Evolutionary conservation across 441 rosid species (phyloP).

Genomic region (Arabidopsis hybrid): DNA sequence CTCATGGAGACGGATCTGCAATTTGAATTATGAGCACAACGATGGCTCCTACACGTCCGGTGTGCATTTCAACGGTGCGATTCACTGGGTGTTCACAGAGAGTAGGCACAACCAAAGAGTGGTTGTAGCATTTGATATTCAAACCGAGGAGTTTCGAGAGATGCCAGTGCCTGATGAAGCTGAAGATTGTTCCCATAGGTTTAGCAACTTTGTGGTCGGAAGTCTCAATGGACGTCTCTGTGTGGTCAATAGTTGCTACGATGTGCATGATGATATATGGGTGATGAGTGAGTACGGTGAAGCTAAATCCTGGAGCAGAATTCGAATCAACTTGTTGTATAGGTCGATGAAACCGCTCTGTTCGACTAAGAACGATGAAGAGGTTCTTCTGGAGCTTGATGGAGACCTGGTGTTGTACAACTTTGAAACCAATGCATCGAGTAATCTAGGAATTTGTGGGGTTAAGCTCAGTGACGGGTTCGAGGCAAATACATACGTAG

Average conservation of each 20-base stretch:
- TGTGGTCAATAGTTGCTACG: conserved; percentile 38
- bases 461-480: conserved; percentile 45
- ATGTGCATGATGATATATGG: conserved; percentile 53
- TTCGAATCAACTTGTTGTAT: conserved; percentile 42
- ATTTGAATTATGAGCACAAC: conserved; percentile 36
- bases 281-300: conserved; percentile 50
- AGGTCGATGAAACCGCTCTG: conserved; percentile 51
- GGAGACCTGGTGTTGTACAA: conserved; percentile 52
- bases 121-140: conserved; percentile 48
- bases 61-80: conserved; percentile 47
- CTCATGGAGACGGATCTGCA: conserved; percentile 47
- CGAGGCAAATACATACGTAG: conserved; percentile 52
- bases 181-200: conserved; percentile 39
- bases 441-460: conserved; percentile 42
- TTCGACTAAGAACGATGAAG: conserved; percentile 37
- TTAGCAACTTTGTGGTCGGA: conserved; percentile 44
- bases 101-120: conserved; percentile 18
- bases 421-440: conserved; percentile 33
- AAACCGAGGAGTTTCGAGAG: conserved; percentile 43
- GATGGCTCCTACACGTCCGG: conserved; percentile 45
- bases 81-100: conserved; percentile 52
- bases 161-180: conserved; percentile 38
- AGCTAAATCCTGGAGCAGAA: conserved; percentile 51
- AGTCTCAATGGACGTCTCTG: conserved; percentile 48
- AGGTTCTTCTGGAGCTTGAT: conserved; percentile 49